These are phyloP conservation scores for Paecilomyces dactylethromorphus DNA, from an alignment of 2,329 filamentous ascomycete species.

Conservation along the genomic window DNA sequence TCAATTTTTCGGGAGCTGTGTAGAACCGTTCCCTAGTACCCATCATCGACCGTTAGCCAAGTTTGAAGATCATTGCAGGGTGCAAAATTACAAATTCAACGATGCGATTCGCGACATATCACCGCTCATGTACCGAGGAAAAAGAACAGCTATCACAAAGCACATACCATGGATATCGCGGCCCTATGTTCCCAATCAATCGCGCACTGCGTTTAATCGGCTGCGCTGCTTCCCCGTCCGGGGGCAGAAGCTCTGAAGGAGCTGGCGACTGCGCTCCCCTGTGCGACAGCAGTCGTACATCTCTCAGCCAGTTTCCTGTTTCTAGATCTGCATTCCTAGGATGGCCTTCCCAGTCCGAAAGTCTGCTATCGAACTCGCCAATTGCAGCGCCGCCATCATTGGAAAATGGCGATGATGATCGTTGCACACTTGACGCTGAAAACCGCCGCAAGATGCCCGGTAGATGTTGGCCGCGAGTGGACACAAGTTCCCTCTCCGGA, in stretches of 20 bases:
- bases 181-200: slow-evolving; percentile 82
- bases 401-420: not conserved
- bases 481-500: slow-evolving; percentile 26
- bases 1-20: slow-evolving; percentile 70
- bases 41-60: not conserved
- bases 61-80: not conserved
- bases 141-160: not conserved
- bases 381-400: slow-evolving; percentile 1
- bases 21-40: slow-evolving; percentile 63
- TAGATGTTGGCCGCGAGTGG: slow-evolving; percentile 33
- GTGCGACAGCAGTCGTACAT: not conserved
- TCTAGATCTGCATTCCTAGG: not conserved
- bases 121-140: not conserved
- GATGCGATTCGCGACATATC: not conserved
- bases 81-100: not conserved
- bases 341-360: not conserved
- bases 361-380: not conserved
- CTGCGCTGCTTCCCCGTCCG: slow-evolving; percentile 23
- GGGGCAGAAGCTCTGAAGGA: slow-evolving; percentile 12
- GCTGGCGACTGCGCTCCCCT: not conserved
- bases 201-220: slow-evolving; percentile 53
- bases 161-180: slow-evolving; percentile 66
- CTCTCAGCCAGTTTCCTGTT: not conserved
- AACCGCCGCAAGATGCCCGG: slow-evolving; percentile 22
- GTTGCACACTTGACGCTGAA: slow-evolving; percentile 2